phyloP scores from a whole-genome alignment of 2,329 filamentous ascomycete genomes.

The Penicillium sumatraense region DNA sequence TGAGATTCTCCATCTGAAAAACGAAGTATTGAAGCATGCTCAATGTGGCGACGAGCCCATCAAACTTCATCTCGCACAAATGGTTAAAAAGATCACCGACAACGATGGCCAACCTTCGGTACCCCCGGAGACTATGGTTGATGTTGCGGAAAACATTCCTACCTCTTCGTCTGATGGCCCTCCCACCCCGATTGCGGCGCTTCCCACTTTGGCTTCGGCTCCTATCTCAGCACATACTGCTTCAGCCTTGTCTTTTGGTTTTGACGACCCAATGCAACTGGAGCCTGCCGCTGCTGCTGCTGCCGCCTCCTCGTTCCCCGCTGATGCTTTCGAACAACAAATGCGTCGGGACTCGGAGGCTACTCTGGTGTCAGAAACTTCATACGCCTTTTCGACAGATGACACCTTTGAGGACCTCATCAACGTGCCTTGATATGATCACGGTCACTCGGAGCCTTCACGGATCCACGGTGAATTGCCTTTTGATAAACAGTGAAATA shows the following conservation, averaged over 20 bases:
- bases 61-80: slow-evolving; percentile 41
- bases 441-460: too few species aligned
- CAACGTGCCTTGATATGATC: slow-evolving; percentile 30
- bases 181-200: slow-evolving; percentile 12
- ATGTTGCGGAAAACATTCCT: slow-evolving; percentile 16
- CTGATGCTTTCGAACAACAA: slow-evolving; percentile 33
- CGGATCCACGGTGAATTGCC: too few species aligned
- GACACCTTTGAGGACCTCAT: slow-evolving; percentile 40
- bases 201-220: background rate
- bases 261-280: slow-evolving; percentile 37
- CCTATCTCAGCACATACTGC: slow-evolving; percentile 1
- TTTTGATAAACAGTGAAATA: background rate
- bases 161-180: slow-evolving; percentile 19
- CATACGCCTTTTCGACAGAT: slow-evolving; percentile 35
- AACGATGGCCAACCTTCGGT: slow-evolving; percentile 21
- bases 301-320: background rate
- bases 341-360: slow-evolving; percentile 35
- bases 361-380: slow-evolving; percentile 33
- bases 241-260: slow-evolving; percentile 36
- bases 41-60: slow-evolving; percentile 45
- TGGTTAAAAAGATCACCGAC: slow-evolving; percentile 43
- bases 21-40: slow-evolving; percentile 45
- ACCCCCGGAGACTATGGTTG: slow-evolving; percentile 5
- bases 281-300: slow-evolving; percentile 23
- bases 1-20: slow-evolving; percentile 45